phyloP scores from a whole-genome alignment of 805 yeast species.

The Saturnispora dispora region DNA sequence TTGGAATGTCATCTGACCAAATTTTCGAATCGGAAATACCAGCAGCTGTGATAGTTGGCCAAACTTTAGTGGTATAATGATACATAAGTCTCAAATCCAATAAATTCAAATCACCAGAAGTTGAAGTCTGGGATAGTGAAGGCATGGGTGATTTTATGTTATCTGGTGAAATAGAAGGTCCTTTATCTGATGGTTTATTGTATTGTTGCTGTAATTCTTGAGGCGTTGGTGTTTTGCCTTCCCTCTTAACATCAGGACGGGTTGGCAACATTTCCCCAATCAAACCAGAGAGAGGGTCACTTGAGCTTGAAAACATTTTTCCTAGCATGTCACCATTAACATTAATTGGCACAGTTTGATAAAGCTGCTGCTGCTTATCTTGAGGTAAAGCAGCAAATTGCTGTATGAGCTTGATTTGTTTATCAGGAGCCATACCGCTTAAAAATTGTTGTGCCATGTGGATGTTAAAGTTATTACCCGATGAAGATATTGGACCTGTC shows the following conservation, averaged over 20 bases:
- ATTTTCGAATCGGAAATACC: conserved; percentile 80
- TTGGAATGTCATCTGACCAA: conserved; percentile 84
- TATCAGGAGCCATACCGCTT: conserved; percentile 12
- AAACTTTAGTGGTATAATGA: conserved; percentile 78
- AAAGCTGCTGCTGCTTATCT: conserved; percentile 15
- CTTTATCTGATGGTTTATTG: conserved; percentile 13
- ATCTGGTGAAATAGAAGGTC: conserved; percentile 25
- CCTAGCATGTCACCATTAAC: conserved; percentile 2
- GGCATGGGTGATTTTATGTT: conserved; percentile 24
- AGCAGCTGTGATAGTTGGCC: conserved; percentile 81
- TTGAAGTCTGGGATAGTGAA: conserved; percentile 13
- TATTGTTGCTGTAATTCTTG: conserved; percentile 17
- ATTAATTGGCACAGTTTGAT: conserved; percentile 11
- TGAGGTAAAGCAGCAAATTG: conserved; percentile 13
- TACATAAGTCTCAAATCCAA: conserved; percentile 76
- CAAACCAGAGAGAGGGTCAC: conserved; percentile 9
- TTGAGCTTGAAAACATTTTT: conserved; percentile 1
- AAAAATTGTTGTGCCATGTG: conserved; percentile 10
- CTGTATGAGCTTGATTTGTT: conserved; percentile 12
- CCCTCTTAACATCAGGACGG: conserved; percentile 2
- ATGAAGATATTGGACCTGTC: not conserved
- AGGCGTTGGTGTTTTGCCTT: conserved; percentile 14
- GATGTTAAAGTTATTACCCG: not conserved
- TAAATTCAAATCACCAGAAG: conserved; percentile 40
- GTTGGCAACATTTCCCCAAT: conserved; percentile 9